Percentiles rank a stretch among this genome's conserved stretches.
Conservation (phyloP, 2,329 filamentous ascomycete species). For the Clarireedia homoeocarpa region DNA sequence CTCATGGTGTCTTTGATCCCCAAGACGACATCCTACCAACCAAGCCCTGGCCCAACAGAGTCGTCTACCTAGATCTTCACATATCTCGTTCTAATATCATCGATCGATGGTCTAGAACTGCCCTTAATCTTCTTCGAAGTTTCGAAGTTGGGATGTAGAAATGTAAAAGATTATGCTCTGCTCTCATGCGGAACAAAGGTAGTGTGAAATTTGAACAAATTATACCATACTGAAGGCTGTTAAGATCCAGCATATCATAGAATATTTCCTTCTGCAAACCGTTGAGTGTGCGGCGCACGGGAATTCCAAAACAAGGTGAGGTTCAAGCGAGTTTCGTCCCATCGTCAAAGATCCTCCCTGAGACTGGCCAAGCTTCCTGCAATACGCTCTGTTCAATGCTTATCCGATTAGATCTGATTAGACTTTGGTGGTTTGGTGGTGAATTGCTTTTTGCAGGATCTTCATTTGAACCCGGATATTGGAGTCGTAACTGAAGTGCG, state of each 20-base stretch:
- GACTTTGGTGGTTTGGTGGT: slow-evolving; percentile 11
- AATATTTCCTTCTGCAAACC: not conserved
- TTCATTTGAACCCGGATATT: not conserved
- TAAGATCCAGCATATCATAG: not conserved
- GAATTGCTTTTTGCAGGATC: not conserved
- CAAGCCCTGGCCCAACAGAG: too few relatives aligned
- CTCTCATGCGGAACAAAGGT: not conserved
- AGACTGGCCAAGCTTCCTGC: slow-evolving; percentile 26
- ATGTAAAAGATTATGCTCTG: not conserved
- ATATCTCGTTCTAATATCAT: not conserved
- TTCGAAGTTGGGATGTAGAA: not conserved
- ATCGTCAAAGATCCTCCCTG: slow-evolving; percentile 10
- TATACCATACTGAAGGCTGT: not conserved
- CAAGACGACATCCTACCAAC: not conserved
- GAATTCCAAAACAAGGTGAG: slow-evolving; percentile 25
- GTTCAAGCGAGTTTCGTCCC: slow-evolving; percentile 35
- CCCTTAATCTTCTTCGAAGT: not conserved
- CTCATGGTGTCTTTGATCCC: not conserved
- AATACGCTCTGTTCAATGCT: slow-evolving; percentile 9
- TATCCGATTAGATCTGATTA: slow-evolving; percentile 7
- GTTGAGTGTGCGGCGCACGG: not conserved
- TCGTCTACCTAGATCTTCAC: not conserved
- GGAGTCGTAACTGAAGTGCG: not conserved
- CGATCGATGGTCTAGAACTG: not conserved
- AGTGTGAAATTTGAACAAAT: too few relatives aligned